Base-by-base conservation (phyloP, 139 green algal genomes). In the Coelastrella sp. region DNA sequence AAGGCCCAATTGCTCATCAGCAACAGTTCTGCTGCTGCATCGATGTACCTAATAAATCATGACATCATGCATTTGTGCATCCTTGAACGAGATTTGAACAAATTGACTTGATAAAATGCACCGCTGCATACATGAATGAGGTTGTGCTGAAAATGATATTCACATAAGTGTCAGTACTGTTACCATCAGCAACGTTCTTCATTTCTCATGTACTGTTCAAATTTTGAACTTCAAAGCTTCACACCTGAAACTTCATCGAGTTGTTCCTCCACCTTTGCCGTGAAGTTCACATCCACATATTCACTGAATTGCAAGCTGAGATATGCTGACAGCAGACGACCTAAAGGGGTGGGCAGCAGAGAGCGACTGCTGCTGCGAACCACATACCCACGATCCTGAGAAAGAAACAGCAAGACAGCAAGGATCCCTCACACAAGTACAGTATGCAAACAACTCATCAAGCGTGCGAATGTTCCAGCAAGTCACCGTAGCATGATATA, bases 261-360 rank as follows among this genome's bases (percentile, higher is more conserved):
- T 62, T 90, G 73, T 41, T 73, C 75, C 79, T 96, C 93, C 89
- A 96, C 84, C 15, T 67, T 53, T 0, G 83, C 79, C 0, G 94
- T 98, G 90, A 97, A 98, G 69, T 68, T 72, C 71, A 94, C 94
- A 89, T 98, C 94, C 27, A 98, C 91, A 74, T 95, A 97, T 40
- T 84, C 41, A 4, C 45, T n/a, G 76, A 98, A 98, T 87, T 94
- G 95, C 15, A 40, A n/a, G 30, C 86, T 43, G 57, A 98, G 87
- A 92, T 97, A 98, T 21, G 89, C 80, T 0, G 84, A 85, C 41
- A 98, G 89, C 74, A 98, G 79, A 2, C 90, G 88, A 37, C 96
- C 95, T 51, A 92, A 81, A 6, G 83, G 76, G 34, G 88, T 89
- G 21, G 94, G 88, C 13, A 92, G 66, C 73, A 98, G 89, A 13